Percentiles rank a stretch among this genome's conserved stretches.
Conservation (phyloP, 2,329 filamentous ascomycete species). For the Aspergillus quadrilineatus region DNA sequence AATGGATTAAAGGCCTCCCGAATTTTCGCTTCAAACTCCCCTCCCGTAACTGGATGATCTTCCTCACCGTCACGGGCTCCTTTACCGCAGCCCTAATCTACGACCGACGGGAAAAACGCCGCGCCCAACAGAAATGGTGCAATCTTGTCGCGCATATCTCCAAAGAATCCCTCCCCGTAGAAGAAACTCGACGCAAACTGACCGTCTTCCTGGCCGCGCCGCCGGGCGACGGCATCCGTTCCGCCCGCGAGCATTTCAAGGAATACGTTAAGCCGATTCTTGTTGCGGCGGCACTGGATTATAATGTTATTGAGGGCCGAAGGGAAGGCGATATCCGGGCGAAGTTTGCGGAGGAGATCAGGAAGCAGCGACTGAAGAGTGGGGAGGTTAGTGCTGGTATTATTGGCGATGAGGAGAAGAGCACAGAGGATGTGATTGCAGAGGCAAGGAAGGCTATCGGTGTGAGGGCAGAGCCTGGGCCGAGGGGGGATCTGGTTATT, state of each 20-base stretch:
- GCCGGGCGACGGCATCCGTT: constrained; percentile 78
- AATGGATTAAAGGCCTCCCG: constrained; percentile 64
- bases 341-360: constrained; percentile 80
- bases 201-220: constrained; percentile 84
- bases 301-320: constrained; percentile 91
- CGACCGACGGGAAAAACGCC: constrained; percentile 86
- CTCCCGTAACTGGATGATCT: constrained; percentile 97
- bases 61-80: constrained; percentile 74
- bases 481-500: constrained; percentile 81
- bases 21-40: constrained; percentile 80
- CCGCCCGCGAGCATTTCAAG: constrained; percentile 91
- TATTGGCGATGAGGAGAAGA: constrained; percentile 32
- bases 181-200: constrained; percentile 75
- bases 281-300: constrained; percentile 85
- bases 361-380: constrained; percentile 62
- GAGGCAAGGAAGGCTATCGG: constrained; percentile 65
- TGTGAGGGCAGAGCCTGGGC: constrained; percentile 69
- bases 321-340: constrained; percentile 90
- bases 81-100: constrained; percentile 82
- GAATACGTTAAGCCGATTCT: constrained; percentile 94
- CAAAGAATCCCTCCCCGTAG: constrained; percentile 69
- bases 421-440: constrained; percentile 62
- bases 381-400: constrained; percentile 52
- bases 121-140: constrained; percentile 81
- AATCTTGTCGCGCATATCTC: constrained; percentile 81